A percentile compares a stretch with the other conserved stretches of the same genome.
Evolutionary conservation across 1,284 basidiomycete species (phyloP).

Genomic region (Ustilago trichophora): DNA sequence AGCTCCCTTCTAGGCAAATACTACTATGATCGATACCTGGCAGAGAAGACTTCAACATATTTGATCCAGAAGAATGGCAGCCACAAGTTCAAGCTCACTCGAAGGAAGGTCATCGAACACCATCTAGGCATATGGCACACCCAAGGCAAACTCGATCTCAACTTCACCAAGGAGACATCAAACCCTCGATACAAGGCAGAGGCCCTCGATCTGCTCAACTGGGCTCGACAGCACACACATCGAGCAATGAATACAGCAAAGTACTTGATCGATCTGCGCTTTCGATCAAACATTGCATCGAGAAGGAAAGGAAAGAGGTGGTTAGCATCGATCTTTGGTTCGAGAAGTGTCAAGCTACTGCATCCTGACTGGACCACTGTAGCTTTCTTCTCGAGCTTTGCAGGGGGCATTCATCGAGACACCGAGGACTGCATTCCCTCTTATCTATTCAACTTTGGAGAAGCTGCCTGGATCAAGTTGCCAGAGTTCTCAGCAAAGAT

Average conservation of each 20-base stretch:
- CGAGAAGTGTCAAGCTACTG: neutral
- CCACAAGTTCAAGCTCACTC: neutral
- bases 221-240: neutral
- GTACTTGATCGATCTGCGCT: neutral
- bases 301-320: neutral
- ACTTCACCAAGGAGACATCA: neutral
- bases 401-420: neutral
- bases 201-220: neutral
- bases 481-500: neutral
- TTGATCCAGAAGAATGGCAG: no score
- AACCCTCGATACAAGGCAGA: neutral
- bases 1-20: neutral
- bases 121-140: neutral
- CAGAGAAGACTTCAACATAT: neutral
- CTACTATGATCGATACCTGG: neutral
- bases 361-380: neutral
- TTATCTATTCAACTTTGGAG: neutral
- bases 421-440: neutral
- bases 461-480: neutral
- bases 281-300: neutral
- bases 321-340: neutral
- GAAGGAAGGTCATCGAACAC: neutral
- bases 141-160: neutral
- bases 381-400: constrained; percentile 1
- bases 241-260: no score